phyloP scores from a whole-genome alignment of 2,329 filamentous ascomycete genomes.

The Exserohilum turcica region DNA sequence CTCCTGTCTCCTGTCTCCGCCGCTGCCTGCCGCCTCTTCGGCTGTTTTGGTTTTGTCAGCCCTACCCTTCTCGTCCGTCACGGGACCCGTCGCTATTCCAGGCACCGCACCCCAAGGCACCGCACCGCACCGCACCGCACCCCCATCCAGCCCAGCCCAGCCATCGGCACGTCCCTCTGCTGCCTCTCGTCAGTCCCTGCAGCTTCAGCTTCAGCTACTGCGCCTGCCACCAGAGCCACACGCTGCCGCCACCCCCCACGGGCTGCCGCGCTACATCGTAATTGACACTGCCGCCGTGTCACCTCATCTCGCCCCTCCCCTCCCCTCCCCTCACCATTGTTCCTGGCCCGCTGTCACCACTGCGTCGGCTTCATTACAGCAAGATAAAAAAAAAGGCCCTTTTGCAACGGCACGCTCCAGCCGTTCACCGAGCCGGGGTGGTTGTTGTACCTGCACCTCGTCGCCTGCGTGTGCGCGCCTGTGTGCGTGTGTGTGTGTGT shows the following conservation, averaged over 20 bases:
- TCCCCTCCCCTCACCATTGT: too few relatives aligned
- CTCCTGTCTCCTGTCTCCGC: too few relatives aligned
- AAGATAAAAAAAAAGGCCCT: neutral
- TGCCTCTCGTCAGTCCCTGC: conserved; percentile 10
- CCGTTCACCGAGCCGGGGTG: neutral
- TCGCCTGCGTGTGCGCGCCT: neutral
- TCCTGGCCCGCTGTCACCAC: neutral
- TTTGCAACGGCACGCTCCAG: conserved; percentile 2
- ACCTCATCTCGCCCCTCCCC: too few relatives aligned
- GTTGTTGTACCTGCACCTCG: conserved; percentile 14
- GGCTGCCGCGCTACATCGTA: neutral
- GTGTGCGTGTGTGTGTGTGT: too few relatives aligned
- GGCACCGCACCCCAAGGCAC: too few relatives aligned
- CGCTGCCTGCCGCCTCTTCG: conserved; percentile 3
- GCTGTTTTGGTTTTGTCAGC: conserved; percentile 4
- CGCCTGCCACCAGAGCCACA: neutral
- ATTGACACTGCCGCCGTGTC: neutral
- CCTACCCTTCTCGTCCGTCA: conserved; percentile 8
- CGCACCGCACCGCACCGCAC: too few relatives aligned
- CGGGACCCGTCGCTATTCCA: conserved; percentile 2
- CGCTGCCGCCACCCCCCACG: neutral
- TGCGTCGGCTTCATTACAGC: neutral
- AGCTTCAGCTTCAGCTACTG: neutral
- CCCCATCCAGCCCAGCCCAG: too few relatives aligned
- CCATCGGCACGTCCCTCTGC: neutral